Evolutionary conservation across 257 asterid genomes (phyloP), one percentile per base, ranked within the genome.

Genomic region (Plectranthus barbatus): DNA sequence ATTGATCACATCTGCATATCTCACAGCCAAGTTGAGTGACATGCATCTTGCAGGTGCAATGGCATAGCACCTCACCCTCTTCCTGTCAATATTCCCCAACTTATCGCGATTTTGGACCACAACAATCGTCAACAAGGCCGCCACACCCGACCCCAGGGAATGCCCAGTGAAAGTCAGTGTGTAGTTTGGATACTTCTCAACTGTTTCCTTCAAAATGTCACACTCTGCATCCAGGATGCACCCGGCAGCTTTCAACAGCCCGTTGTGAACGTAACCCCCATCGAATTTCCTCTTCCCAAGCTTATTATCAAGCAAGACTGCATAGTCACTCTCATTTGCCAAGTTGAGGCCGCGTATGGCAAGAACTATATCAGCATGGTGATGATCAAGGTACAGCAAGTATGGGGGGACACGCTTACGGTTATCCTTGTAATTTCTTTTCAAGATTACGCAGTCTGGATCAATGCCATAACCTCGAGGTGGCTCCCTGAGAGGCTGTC

Each of bases 1-100:
- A 46, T 90, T 84, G 78, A 90, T 90, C 64, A 86, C 94, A 77
- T 90, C 97, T 9, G 97, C 94, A 63, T 90, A 84, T 77, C 78
- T 76, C 69, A 90, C 94, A 17, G 95, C 97, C 74, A 90, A 79
- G 67, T 84, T 90, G 58, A 90, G 85, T 4, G 97, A 86, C 95
- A 84, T 81, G 48, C 95, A 90, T 76, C 97, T 81, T 10, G 97
- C 88, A n/a, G 97, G 94, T 56, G 97, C 97, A 76, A 86, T 81
- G 26, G 97, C 91, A 72, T 60, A 90, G 68, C 95, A 86, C 76
- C 95, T 80, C 41, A 90, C 45, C 73, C 88, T 84, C 66, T 73
- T 86, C 85, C 86, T 78, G 17, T 86, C 86, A 36, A 90, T 70
- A 64, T 83, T 78, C 37, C 95, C 94, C 80, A 90, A 61, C 57